Evolutionary conservation across 2,329 filamentous ascomycete genomes (phyloP).

Genomic region (Colletotrichum tropicale): DNA sequence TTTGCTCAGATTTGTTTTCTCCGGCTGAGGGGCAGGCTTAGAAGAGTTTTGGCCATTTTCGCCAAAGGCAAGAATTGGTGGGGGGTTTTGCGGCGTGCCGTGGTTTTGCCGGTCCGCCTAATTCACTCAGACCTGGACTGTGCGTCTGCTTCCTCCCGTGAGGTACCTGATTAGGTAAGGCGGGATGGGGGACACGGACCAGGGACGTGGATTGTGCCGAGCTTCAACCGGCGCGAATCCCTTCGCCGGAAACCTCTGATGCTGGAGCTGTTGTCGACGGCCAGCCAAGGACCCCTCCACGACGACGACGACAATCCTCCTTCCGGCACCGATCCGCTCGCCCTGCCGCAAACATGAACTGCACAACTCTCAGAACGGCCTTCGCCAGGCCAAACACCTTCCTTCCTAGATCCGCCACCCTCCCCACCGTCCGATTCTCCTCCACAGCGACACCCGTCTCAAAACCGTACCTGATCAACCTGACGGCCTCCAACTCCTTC

Average conservation of each 20-base stretch:
- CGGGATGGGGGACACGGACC: not conserved
- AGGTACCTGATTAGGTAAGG: not conserved
- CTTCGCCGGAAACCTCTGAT: slow-evolving; percentile 11
- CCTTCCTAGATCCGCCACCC: not conserved
- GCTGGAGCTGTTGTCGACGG: not conserved
- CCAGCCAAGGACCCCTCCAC: not conserved
- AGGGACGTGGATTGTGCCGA: not conserved
- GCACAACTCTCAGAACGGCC: not conserved
- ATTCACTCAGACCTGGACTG: not conserved
- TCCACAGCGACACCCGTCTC: slow-evolving; percentile 5
- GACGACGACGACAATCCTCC: not conserved
- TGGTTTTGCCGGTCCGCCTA: slow-evolving; percentile 18
- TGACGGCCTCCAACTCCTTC: slow-evolving; percentile 73
- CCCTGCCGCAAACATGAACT: not conserved
- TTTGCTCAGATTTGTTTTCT: slow-evolving; percentile 8
- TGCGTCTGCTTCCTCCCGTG: not conserved
- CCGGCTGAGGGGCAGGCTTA: slow-evolving; percentile 17
- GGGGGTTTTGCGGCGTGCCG: slow-evolving; percentile 19
- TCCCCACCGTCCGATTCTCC: slow-evolving; percentile 12
- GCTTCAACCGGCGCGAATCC: slow-evolving; percentile 20
- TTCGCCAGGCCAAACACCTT: not conserved
- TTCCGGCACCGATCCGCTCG: not conserved
- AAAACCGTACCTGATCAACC: slow-evolving; percentile 70
- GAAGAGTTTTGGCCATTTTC: slow-evolving; percentile 25
- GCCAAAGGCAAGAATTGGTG: slow-evolving; percentile 22